A percentile compares a stretch with the other conserved stretches of the same genome.
Evolutionary conservation across 768 basidiomycete species (phyloP).

Genomic region (Suillus decipiens): DNA sequence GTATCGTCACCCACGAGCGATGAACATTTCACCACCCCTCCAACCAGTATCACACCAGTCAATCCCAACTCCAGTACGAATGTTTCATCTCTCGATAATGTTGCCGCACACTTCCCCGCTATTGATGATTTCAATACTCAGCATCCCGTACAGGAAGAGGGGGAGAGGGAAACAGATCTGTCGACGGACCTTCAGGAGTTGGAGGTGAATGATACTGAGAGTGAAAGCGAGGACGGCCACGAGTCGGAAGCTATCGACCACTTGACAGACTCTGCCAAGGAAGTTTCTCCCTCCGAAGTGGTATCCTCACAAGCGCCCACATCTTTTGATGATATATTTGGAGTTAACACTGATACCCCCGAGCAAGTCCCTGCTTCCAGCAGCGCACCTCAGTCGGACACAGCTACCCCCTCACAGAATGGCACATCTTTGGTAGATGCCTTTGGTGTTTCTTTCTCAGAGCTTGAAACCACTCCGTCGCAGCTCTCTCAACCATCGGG

Average conservation of each 20-base stretch:
- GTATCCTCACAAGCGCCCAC: slow-evolving; percentile 12
- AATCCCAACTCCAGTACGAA: slow-evolving; percentile 19
- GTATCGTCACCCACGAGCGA: slow-evolving; percentile 39
- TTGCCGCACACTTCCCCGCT: slow-evolving; percentile 37
- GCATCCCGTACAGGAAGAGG: slow-evolving; percentile 15
- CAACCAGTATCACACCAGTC: slow-evolving; percentile 40
- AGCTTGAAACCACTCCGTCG: slow-evolving; percentile 18
- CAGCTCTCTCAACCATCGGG: slow-evolving; percentile 22
- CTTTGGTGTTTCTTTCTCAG: slow-evolving; percentile 38
- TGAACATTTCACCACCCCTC: slow-evolving; percentile 65
- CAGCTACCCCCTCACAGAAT: slow-evolving; percentile 19
- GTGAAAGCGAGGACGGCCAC: slow-evolving; percentile 42
- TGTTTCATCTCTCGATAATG: slow-evolving; percentile 28
- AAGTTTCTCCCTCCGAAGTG: slow-evolving; percentile 14
- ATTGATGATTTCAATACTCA: slow-evolving; percentile 31
- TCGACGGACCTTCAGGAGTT: slow-evolving; percentile 56
- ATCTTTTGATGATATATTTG: slow-evolving; percentile 64
- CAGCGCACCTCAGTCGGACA: slow-evolving; percentile 20
- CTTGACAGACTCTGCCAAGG: slow-evolving; percentile 5
- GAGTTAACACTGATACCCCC: slow-evolving; percentile 27
- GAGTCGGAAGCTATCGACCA: slow-evolving; percentile 19
- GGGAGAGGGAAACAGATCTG: slow-evolving; percentile 50
- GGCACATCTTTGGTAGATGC: slow-evolving; percentile 33
- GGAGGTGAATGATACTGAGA: slow-evolving; percentile 57
- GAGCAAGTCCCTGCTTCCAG: slow-evolving; percentile 24